Conservation (phyloP, 1,139 yeast species). For the Kurtzmaniella quercitrusa region DNA sequence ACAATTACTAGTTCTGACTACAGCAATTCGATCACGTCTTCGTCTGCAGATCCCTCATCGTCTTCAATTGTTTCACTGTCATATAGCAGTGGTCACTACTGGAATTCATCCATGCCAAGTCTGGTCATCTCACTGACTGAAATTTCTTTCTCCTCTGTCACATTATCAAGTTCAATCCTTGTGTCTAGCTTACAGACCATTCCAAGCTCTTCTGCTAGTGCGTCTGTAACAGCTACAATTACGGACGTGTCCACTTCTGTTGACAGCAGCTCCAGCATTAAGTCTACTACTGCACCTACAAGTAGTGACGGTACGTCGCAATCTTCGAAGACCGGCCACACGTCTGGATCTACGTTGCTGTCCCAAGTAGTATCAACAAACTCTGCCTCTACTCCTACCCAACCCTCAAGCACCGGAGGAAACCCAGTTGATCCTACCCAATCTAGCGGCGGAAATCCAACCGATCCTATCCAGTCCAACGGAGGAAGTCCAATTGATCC, state of each 20-base stretch:
- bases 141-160: neutral
- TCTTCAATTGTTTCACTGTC: neutral
- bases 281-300: no score
- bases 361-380: neutral
- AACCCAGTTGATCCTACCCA: neutral
- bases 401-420: neutral
- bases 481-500: neutral
- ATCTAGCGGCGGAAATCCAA: neutral
- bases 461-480: neutral
- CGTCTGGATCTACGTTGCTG: no score
- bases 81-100: neutral
- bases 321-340: no score
- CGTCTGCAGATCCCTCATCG: neutral
- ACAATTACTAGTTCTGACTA: neutral
- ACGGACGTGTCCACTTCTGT: no score
- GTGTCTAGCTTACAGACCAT: no score
- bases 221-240: no score
- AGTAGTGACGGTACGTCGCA: no score
- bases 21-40: slow-evolving; percentile 6
- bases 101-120: neutral
- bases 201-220: no score
- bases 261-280: no score
- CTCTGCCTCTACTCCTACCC: neutral
- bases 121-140: neutral
- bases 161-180: no score